Conservation (phyloP, 495 filamentous ascomycete species). For the Podospora pseudopauciseta region DNA sequence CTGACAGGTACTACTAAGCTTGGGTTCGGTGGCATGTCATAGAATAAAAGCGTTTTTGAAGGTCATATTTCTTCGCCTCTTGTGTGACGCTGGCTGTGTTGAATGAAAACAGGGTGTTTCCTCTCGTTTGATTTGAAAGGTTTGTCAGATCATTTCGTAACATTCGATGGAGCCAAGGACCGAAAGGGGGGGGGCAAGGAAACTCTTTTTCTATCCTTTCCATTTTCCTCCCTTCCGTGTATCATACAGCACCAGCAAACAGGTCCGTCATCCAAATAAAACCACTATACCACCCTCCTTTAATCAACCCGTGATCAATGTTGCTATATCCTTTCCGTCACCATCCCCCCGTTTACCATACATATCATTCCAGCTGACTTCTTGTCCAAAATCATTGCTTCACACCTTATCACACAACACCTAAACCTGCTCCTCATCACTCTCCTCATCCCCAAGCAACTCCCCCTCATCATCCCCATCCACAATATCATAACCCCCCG, state of each 20-base stretch:
- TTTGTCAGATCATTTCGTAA: not conserved
- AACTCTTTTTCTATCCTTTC: not conserved
- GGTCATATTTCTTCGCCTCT: too few species aligned
- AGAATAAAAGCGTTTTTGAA: not conserved
- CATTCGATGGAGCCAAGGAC: not conserved
- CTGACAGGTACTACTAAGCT: not conserved
- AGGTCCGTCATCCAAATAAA: not conserved
- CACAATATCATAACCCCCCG: constrained; percentile 80
- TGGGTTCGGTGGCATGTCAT: not conserved
- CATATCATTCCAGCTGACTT: not conserved
- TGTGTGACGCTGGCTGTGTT: too few species aligned
- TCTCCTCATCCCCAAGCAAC: constrained; percentile 69
- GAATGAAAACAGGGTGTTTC: too few species aligned
- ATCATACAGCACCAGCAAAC: not conserved
- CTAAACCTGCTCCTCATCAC: constrained; percentile 67
- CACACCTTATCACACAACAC: not conserved
- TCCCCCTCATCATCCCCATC: constrained; percentile 92
- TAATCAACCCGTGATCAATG: not conserved
- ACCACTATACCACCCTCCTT: not conserved
- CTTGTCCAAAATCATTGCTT: not conserved
- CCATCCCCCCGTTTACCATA: not conserved
- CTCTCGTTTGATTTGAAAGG: not conserved
- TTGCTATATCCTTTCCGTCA: not conserved
- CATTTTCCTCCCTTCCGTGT: not conserved
- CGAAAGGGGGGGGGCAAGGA: not conserved